phyloP scores from a whole-genome alignment of 805 yeast genomes.

The Lachancea cidri region DNA sequence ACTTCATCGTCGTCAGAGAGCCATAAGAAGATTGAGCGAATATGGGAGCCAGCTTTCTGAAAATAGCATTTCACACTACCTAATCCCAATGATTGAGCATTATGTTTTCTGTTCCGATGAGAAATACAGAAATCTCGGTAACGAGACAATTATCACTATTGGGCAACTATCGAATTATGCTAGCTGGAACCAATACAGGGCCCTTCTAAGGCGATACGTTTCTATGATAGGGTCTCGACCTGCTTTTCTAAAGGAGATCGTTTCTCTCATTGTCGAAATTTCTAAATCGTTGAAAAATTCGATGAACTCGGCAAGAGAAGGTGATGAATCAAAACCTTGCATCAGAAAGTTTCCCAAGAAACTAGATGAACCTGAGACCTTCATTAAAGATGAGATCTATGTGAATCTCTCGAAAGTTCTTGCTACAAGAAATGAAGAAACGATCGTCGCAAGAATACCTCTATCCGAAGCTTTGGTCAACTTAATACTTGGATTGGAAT shows the following conservation, averaged over 20 bases:
- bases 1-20: constrained; percentile 77
- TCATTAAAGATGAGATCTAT: constrained; percentile 52
- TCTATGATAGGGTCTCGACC: constrained; percentile 43
- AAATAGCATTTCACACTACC: constrained; percentile 65
- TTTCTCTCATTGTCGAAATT: constrained; percentile 51
- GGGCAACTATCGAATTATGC: constrained; percentile 52
- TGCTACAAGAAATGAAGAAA: constrained; percentile 68
- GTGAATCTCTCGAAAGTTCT: constrained; percentile 59
- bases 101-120: constrained; percentile 61
- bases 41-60: constrained; percentile 44
- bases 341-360: constrained; percentile 36
- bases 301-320: constrained; percentile 20
- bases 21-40: constrained; percentile 60
- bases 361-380: constrained; percentile 37
- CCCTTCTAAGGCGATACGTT: constrained; percentile 66
- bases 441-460: constrained; percentile 68
- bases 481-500: constrained; percentile 56
- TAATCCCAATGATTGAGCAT: constrained; percentile 81
- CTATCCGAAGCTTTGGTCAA: constrained; percentile 75
- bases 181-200: constrained; percentile 76
- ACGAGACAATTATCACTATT: constrained; percentile 61
- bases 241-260: constrained; percentile 50
- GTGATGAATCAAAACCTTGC: constrained; percentile 12
- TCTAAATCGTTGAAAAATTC: constrained; percentile 46
- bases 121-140: constrained; percentile 53